phyloP scores from a whole-genome alignment of 2,329 filamentous ascomycete genomes.

The Hymenotorrendiella dingleyae region DNA sequence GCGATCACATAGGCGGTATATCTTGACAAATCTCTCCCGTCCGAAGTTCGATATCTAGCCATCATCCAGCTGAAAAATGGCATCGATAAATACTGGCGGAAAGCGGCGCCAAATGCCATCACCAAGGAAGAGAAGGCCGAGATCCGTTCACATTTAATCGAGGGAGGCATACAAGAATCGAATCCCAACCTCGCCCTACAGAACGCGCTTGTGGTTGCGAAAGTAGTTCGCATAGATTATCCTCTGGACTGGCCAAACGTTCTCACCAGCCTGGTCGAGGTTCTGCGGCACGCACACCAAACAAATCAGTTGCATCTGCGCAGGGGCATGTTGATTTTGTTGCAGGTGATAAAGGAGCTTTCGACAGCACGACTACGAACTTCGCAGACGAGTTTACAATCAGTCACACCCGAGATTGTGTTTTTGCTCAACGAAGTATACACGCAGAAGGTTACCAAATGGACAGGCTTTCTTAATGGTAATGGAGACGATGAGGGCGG shows the following conservation, averaged over 20 bases:
- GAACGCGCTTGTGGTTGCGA: constrained; percentile 81
- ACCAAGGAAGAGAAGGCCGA: constrained; percentile 68
- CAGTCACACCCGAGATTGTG: constrained; percentile 77
- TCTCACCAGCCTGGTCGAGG: constrained; percentile 52
- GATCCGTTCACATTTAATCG: constrained; percentile 70
- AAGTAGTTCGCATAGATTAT: constrained; percentile 85
- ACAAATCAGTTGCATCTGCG: constrained; percentile 61
- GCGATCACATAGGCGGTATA: constrained; percentile 61
- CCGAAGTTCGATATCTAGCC: constrained; percentile 78
- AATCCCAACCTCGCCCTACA: constrained; percentile 74
- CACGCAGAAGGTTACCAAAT: constrained; percentile 62
- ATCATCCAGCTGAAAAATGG: constrained; percentile 96
- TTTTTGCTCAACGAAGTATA: constrained; percentile 75
- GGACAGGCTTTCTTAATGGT: constrained; percentile 56
- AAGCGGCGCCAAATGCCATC: constrained; percentile 52
- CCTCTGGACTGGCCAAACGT: constrained; percentile 75
- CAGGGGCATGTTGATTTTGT: constrained; percentile 67
- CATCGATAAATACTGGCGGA: constrained; percentile 92
- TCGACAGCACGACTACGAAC: constrained; percentile 70
- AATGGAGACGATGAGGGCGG: constrained; percentile 53
- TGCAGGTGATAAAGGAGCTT: constrained; percentile 87
- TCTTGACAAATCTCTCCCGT: constrained; percentile 69
- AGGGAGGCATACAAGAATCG: constrained; percentile 71
- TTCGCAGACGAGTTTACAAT: constrained; percentile 71
- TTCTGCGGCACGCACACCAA: constrained; percentile 54